Evolutionary conservation across 2,329 filamentous ascomycete species (phyloP), one percentile per base, ranked within the genome.

Genomic region (Penicillium sp.): DNA sequence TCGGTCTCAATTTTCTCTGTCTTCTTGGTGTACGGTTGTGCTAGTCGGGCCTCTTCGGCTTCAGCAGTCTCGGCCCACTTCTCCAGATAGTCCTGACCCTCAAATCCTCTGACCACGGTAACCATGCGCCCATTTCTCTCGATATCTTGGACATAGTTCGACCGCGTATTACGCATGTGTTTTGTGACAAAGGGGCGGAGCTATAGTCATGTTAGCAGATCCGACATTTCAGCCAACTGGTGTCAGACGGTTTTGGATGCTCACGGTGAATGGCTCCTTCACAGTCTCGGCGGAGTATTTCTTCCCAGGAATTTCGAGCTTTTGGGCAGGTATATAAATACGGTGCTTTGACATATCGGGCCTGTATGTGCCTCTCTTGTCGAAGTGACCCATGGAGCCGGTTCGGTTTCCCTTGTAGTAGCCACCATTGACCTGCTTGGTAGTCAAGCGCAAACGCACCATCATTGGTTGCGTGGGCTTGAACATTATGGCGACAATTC

Each of bases 381-480:
- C 84, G 69, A 91, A 93, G 66, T 82, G 81, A 69, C 93, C 93
- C 82, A 94, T 89, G 37, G 86, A 82, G 2, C 93, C 93, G 1
- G 88, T 85, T 41, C 90, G 79, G 62, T 86, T 96, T 67, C 93
- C 93, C 78, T 97, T 97, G 82, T 98, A 98, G 81, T 84, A 98
- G 60, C 90, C 91, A 66, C 88, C 88, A 69, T 85, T 87, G 67
- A 91, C 84, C 71, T 93, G 84, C 74, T 98, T 98, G 59, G 91
- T 95, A 12, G 88, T 96, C 64, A 98, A 80, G 65, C 91, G 88
- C 70, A 88, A 79, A 51, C 80, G 79, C 67, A 82, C 76, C 61
- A 79, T 77, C 62, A 95, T 82, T 31, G 69, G 64, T 48, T 67
- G 60, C 34, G 72, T 69, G 32, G 72, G 69, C 57, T 70, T 72